Evolutionary conservation across 768 basidiomycete species (phyloP), one percentile per base, ranked within the genome.

Genomic region (Xerocomellus chrysenteron): DNA sequence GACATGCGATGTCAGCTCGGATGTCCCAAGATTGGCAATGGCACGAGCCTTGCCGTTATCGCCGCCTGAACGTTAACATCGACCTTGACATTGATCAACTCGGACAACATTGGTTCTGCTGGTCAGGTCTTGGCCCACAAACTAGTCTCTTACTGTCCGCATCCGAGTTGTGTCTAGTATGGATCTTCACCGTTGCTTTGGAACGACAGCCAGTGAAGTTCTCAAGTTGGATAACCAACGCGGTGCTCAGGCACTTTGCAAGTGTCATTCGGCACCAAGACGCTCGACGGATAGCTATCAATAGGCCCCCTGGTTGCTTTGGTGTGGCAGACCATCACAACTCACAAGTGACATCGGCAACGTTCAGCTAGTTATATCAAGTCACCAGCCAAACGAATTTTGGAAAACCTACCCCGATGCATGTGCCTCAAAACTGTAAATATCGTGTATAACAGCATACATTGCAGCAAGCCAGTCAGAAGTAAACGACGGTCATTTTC

Each of bases 401-500:
- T 14, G 11, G 17, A 41, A 32, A 37, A 33, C n/a, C 46, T n/a
- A 58, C 16, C 60, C 42, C 35, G 24, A 35, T 35, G 13, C 83
- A 60, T 75, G 83, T 62, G 78, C 78, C 87, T 63, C 68, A 69
- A 39, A 58, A 56, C 48, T 59, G 52, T 35, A 54, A 50, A 37
- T 11, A 47, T 47, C 40, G 35, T 49, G 43, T 14, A 45, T n/a
- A 37, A 50, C 57, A 53, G 16, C 46, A 52, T 56, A 66, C 53
- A 61, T 43, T 47, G 54, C 55, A 54, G 51, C 52, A 58, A 48
- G 52, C 43, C 52, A 40, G 48, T 71, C 60, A 71, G 65, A 88
- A 85, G 74, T 83, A 94, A 43, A 78, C 79, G 54, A 94, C 91
- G 49, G 79, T 79, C 89, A 94, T 92, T 61, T 82, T 74, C 88